Conservation (phyloP, 352 stramenopile species). For the Pythium dissimile region DNA sequence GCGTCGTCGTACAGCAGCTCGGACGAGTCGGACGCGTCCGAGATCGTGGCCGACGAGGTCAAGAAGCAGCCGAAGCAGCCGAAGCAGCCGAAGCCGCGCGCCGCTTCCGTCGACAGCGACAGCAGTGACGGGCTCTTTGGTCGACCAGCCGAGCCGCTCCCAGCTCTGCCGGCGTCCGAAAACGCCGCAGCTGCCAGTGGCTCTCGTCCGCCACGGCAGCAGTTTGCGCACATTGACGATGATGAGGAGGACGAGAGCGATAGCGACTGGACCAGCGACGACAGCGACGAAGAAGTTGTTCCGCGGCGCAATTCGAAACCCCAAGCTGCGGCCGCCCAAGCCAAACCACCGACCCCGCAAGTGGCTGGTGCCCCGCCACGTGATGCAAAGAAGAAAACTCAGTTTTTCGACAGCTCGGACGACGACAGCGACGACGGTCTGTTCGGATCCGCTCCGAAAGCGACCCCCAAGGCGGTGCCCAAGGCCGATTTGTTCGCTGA, state of each 20-base stretch:
- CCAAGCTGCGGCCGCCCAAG: neutral
- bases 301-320: slow-evolving; percentile 7
- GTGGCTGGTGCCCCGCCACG: neutral
- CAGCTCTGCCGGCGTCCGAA: slow-evolving; percentile 28
- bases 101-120: slow-evolving; percentile 50
- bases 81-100: slow-evolving; percentile 26
- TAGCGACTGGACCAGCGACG: slow-evolving; percentile 57
- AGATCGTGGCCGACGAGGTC: slow-evolving; percentile 18
- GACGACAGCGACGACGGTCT: slow-evolving; percentile 56
- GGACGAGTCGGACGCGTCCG: slow-evolving; percentile 59
- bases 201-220: slow-evolving; percentile 2
- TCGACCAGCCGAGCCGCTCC: slow-evolving; percentile 20
- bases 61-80: slow-evolving; percentile 9
- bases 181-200: neutral
- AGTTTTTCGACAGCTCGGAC: slow-evolving; percentile 52
- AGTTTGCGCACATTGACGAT: slow-evolving; percentile 32
- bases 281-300: slow-evolving; percentile 14
- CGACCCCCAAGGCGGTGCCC: slow-evolving; percentile 8
- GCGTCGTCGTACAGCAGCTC: slow-evolving; percentile 69
- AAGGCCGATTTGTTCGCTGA: slow-evolving; percentile 40
- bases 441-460: slow-evolving; percentile 38
- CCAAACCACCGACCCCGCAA: neutral
- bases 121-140: slow-evolving; percentile 55
- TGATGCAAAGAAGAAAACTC: slow-evolving; percentile 25
- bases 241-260: slow-evolving; percentile 30